Evolutionary conservation across 352 stramenopile species (phyloP), one percentile per base, ranked within the genome.

Genomic region (Aphanomyces euteiches): DNA sequence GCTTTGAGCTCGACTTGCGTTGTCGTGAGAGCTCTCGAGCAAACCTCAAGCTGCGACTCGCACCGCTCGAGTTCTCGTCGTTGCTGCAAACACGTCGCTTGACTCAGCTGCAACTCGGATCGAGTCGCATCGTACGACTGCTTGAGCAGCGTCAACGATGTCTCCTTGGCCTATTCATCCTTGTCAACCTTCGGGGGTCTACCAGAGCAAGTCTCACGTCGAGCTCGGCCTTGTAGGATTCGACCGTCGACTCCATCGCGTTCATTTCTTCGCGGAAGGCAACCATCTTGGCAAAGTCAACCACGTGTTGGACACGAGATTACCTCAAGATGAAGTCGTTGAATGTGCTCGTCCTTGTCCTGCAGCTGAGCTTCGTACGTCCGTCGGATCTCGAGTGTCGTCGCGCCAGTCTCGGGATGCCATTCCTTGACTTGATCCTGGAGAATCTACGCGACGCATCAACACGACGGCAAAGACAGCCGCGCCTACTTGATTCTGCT

Each of bases 1-100:
- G 70, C 66, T 13, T 80, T 21, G 8, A 88, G 66, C 57, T 89
- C 80, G 0, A n/a, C 17, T 50, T 50, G 43, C 17, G 17, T n/a
- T 12, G 43, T n/a, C 17, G 1, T n/a, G 43, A 50, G 17, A 12
- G 43, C 43, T 50, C 10, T n/a, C 28, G 28, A 28, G 28, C 28
- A 28, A 28, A 28, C 28, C 2, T 28, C 1, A 28, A 28, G 28
- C 28, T 28, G 28, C 28, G 28, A 28, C 28, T 28, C 28, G 28
- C 28, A 28, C 28, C 28, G 0, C 1, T 28, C 28, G 28, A 28
- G 28, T 2, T 28, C 28, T 28, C 28, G 28, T 28, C 28, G 28
- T 28, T 28, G 28, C 28, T 28, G 28, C 28, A 28, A 28, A 28
- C 28, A 28, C 28, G 28, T 28, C 28, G 28, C 28, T 28, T 28